Conservation (phyloP, 2,329 filamentous ascomycete species). For the Plenodomus biglobosus region DNA sequence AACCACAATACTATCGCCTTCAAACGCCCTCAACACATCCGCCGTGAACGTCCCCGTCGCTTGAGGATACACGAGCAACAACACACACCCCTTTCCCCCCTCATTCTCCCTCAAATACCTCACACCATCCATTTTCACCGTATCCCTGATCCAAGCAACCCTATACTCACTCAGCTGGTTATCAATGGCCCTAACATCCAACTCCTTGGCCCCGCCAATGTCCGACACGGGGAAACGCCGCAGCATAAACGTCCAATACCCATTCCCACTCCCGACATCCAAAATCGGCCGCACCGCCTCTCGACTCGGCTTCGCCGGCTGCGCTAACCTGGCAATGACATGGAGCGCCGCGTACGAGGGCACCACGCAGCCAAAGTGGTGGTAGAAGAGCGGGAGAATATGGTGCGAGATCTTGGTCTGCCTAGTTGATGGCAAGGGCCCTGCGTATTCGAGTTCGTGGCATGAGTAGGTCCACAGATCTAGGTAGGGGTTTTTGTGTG, state of each 20-base stretch:
- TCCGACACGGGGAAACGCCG: constrained; percentile 66
- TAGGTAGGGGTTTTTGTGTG: constrained; percentile 64
- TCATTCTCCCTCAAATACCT: constrained; percentile 54
- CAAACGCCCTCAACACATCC: constrained; percentile 61
- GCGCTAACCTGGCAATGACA: constrained; percentile 58
- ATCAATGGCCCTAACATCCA: constrained; percentile 65
- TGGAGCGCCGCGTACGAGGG: constrained; percentile 67
- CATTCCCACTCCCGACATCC: constrained; percentile 71
- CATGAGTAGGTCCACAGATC: constrained; percentile 69
- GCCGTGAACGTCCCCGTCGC: constrained; percentile 68
- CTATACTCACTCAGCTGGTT: constrained; percentile 69
- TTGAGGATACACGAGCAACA: constrained; percentile 73
- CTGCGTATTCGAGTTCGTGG: constrained; percentile 65
- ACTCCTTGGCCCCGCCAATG: constrained; percentile 55
- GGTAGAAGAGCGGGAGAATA: constrained; percentile 71
- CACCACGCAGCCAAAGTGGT: constrained; percentile 74
- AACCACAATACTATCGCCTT: constrained; percentile 66
- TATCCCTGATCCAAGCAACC: constrained; percentile 69
- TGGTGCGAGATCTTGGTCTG: constrained; percentile 63
- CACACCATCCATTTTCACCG: constrained; percentile 61
- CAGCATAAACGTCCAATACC: constrained; percentile 75
- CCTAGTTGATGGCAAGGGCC: constrained; percentile 58
- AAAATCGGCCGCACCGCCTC: constrained; percentile 55
- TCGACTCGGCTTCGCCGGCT: constrained; percentile 33
- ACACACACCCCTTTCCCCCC: constrained; percentile 57